Evolutionary conservation across 2,329 filamentous ascomycete species (phyloP).

Genomic region (Ophiobolus disseminans): DNA sequence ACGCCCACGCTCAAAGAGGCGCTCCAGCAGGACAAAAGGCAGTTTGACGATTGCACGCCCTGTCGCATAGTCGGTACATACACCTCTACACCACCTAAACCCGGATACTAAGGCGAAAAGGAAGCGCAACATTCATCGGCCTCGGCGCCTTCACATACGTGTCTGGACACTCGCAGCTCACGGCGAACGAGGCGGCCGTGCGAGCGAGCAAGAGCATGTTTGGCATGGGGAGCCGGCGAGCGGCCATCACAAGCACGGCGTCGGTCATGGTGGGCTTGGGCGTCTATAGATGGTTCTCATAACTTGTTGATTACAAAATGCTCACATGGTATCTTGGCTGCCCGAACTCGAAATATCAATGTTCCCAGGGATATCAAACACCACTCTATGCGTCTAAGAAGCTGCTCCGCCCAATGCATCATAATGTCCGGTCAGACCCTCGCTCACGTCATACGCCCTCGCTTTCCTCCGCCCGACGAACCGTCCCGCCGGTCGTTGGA

Average conservation of each 20-base stretch:
- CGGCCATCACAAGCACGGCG: slow-evolving; percentile 51
- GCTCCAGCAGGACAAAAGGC: slow-evolving; percentile 39
- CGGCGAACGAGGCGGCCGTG: slow-evolving; percentile 50
- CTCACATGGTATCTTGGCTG: slow-evolving; percentile 21
- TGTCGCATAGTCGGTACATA: slow-evolving; percentile 73
- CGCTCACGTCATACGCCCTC: slow-evolving; percentile 48
- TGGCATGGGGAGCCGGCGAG: slow-evolving; percentile 50
- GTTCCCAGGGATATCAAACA: slow-evolving; percentile 25
- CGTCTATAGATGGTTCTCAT: slow-evolving; percentile 52
- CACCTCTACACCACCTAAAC: not conserved
- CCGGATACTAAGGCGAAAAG: slow-evolving; percentile 26
- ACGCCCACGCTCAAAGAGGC: slow-evolving; percentile 39
- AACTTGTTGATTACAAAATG: slow-evolving; percentile 4
- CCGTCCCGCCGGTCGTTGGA: slow-evolving; percentile 66
- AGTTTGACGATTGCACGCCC: slow-evolving; percentile 69
- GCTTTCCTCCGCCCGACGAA: slow-evolving; percentile 47
- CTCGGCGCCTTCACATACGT: slow-evolving; percentile 57
- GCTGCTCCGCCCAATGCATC: slow-evolving; percentile 33
- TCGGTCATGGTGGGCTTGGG: slow-evolving; percentile 53
- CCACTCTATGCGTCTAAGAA: slow-evolving; percentile 34
- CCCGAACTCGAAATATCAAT: slow-evolving; percentile 13
- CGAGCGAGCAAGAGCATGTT: slow-evolving; percentile 51
- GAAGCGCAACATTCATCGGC: slow-evolving; percentile 54
- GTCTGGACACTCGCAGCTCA: slow-evolving; percentile 55
- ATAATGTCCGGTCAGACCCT: too few species aligned